Conservation (phyloP, 2,329 filamentous ascomycete genomes). For the Beauveria sp. region DNA sequence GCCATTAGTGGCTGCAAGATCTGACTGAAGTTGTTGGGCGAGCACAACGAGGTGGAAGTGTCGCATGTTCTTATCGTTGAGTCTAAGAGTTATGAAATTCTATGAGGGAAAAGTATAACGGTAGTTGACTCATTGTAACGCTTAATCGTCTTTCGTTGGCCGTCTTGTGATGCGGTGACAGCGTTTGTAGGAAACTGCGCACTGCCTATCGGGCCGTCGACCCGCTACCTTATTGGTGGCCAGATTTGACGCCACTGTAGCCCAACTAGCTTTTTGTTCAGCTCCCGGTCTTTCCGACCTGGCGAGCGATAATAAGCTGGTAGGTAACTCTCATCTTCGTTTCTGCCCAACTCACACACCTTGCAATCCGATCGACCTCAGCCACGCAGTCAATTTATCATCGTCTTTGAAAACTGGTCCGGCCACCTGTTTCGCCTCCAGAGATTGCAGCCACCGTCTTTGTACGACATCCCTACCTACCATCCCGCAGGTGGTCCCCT, state of each 20-base stretch:
- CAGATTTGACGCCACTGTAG: background rate
- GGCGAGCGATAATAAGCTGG: no score
- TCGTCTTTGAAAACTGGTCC: background rate
- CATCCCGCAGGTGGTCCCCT: background rate
- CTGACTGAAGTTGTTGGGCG: background rate
- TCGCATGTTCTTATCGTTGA: background rate
- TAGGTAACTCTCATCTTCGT: background rate
- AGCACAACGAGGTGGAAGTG: background rate
- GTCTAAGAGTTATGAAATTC: no score
- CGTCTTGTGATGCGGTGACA: no score
- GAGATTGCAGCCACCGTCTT: background rate
- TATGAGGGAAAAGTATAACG: no score
- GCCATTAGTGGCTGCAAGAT: background rate
- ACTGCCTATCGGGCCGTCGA: no score
- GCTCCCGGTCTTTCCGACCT: background rate
- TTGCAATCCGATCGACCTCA: constrained; percentile 1
- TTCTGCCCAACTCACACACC: constrained; percentile 4
- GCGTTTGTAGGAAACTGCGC: no score
- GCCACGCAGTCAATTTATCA: background rate
- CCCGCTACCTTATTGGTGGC: no score
- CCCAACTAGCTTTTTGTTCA: background rate
- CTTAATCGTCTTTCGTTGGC: no score
- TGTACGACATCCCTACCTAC: background rate
- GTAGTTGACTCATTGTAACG: no score
- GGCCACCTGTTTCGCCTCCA: background rate